phyloP scores from a whole-genome alignment of 2,329 filamentous ascomycete species.

The Epichloe aotearoae region DNA sequence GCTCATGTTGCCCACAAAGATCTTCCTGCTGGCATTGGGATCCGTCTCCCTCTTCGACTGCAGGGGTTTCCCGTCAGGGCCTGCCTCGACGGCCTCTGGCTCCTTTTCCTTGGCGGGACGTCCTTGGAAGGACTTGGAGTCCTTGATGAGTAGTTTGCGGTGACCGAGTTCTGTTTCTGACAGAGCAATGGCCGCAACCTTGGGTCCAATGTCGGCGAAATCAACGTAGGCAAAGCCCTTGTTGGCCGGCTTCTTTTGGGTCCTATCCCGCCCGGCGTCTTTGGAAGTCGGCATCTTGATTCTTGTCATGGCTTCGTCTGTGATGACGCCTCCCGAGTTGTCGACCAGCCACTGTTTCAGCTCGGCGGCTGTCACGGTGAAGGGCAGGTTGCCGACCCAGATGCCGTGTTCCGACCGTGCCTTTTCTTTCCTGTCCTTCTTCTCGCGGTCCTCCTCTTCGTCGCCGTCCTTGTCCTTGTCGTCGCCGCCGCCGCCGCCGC shows the following conservation, averaged over 20 bases:
- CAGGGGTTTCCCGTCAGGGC: conserved; percentile 18
- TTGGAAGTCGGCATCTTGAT: conserved; percentile 63
- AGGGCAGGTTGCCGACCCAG: conserved; percentile 95
- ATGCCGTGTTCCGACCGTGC: conserved; percentile 69
- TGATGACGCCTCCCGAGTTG: conserved; percentile 52
- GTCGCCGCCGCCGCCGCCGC: conserved; percentile 18
- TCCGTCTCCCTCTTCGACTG: conserved; percentile 17
- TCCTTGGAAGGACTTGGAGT: conserved; percentile 82
- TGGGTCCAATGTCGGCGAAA: conserved; percentile 56
- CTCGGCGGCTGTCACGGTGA: conserved; percentile 59
- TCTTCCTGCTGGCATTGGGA: conserved; percentile 57
- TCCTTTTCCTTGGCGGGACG: conserved; percentile 54
- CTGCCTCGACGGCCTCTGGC: conserved; percentile 14
- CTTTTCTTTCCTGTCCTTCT: conserved; percentile 30
- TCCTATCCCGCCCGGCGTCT: conserved; percentile 26
- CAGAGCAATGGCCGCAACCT: conserved; percentile 66
- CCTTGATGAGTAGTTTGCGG: conserved; percentile 82
- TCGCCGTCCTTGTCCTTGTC: conserved; percentile 15
- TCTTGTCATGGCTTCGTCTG: conserved; percentile 63
- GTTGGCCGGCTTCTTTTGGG: conserved; percentile 39
- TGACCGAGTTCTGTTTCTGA: conserved; percentile 72
- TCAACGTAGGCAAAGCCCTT: conserved; percentile 96
- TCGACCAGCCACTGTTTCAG: conserved; percentile 70
- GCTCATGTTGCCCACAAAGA: conserved; percentile 85
- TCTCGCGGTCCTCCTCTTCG: conserved; percentile 22